phyloP scores from a whole-genome alignment of 1,139 yeast species.

The Blastobotrys apis region DNA sequence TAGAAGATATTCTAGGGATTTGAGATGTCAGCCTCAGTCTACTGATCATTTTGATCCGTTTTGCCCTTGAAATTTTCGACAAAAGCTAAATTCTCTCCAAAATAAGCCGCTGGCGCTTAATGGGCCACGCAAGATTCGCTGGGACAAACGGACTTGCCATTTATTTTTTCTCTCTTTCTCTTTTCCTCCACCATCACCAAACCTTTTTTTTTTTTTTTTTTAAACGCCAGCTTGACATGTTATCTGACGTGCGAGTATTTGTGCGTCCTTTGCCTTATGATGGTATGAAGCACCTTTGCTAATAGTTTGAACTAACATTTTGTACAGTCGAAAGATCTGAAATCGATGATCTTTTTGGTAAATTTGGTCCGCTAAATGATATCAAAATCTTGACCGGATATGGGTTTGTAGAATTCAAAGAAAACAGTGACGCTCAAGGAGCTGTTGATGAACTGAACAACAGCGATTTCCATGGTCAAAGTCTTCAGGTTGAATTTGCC shows the following conservation, averaged over 20 bases:
- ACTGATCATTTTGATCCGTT: too few relatives aligned
- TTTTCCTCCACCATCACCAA: too few relatives aligned
- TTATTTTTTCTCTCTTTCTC: too few relatives aligned
- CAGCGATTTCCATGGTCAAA: constrained; percentile 34
- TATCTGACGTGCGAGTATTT: constrained; percentile 19
- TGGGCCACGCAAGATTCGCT: too few relatives aligned
- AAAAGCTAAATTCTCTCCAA: too few relatives aligned
- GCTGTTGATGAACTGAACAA: constrained; percentile 34
- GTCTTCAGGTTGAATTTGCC: constrained; percentile 33
- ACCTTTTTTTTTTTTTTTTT: background rate
- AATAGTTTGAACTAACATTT: background rate
- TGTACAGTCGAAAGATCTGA: constrained; percentile 54
- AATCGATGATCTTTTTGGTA: constrained; percentile 55
- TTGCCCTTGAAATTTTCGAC: too few relatives aligned
- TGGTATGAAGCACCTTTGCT: constrained; percentile 12
- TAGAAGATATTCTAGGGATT: too few relatives aligned
- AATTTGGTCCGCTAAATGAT: constrained; percentile 64
- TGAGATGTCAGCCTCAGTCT: too few relatives aligned
- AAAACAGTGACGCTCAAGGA: constrained; percentile 28
- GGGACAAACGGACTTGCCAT: too few relatives aligned
- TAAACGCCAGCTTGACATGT: background rate
- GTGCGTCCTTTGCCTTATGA: constrained; percentile 21
- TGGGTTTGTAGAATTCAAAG: constrained; percentile 69
- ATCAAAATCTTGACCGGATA: constrained; percentile 73
- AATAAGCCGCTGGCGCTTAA: too few relatives aligned